Base-by-base conservation (phyloP, 1,139 yeast genomes). In the Geotrichum europaeum region DNA sequence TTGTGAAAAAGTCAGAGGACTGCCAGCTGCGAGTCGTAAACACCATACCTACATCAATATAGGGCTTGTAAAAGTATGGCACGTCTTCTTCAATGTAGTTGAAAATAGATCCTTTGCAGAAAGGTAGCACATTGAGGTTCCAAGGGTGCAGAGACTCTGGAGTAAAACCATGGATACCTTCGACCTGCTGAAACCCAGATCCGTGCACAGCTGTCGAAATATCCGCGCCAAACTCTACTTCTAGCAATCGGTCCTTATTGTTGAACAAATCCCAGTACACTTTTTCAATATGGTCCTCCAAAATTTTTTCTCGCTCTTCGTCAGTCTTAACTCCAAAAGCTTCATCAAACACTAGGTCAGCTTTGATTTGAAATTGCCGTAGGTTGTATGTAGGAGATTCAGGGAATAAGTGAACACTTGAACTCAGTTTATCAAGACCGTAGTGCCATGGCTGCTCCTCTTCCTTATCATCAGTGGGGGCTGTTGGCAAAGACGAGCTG, bases 1-100 rank as follows among this genome's bases (percentile, higher is more conserved):
- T 86, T 0, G 90, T 74, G 70, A 82, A 84, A 67, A 85, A 89
- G 66, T 89, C 96, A 66, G 86, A 91, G 62, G 81, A 76, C 57
- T 77, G 76, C 96, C 96, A 90, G 62, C 84, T 80, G 62, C 83
- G 82, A 0, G 85, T 77, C 53, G 90, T 80, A 67, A 84, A 86
- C 1, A 87, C 76, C 87, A 85, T 85, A 1, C 87, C 88, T 13
- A 82, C 77, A 68, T 78, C 76, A 59, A 85, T 60, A 70, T 74
- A 74, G 0, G 87, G 81, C 32, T 71, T 72, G 2, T 78, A 71
- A 62, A 76, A 64, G 40, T 75, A 72, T 12, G 77, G 69, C 9
- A 80, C 75, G 55, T 73, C 74, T 49, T 79, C 78, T 56, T 78
- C 75, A 30, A 80, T 68, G 64, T 71, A 73, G 50, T 78, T 72